These are phyloP conservation scores for Aspergillus conjunctus DNA, from an alignment of 495 filamentous ascomycete species.

Conservation along the genomic window DNA sequence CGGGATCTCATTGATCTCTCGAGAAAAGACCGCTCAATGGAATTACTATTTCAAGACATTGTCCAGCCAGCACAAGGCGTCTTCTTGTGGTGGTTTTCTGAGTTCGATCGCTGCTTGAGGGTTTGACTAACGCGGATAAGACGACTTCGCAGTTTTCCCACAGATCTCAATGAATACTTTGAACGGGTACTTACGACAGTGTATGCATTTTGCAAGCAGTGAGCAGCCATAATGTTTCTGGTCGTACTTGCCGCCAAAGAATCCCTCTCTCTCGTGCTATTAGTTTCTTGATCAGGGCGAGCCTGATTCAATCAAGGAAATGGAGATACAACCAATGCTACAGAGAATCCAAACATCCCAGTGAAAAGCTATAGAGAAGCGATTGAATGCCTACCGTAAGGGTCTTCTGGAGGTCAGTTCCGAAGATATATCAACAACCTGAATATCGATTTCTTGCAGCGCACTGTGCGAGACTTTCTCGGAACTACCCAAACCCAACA, in stretches of 20 bases:
- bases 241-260: neutral
- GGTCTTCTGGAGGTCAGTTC: neutral
- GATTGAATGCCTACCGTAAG: neutral
- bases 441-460: neutral
- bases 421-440: neutral
- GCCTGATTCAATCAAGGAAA: neutral
- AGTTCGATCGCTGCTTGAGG: neutral
- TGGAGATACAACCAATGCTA: neutral
- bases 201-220: neutral
- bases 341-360: neutral
- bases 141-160: neutral
- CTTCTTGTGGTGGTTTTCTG: neutral
- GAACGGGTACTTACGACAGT: neutral
- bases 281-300: neutral
- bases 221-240: neutral
- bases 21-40: neutral
- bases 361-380: neutral
- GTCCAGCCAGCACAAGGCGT: neutral
- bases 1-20: neutral
- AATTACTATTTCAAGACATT: neutral
- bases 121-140: neutral
- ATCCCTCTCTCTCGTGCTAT: neutral
- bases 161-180: neutral
- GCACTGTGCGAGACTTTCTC: neutral
- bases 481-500: neutral